These are phyloP conservation scores for Biancaea sappan DNA, from an alignment of 306 rosid genomes.

Conservation along the genomic window DNA sequence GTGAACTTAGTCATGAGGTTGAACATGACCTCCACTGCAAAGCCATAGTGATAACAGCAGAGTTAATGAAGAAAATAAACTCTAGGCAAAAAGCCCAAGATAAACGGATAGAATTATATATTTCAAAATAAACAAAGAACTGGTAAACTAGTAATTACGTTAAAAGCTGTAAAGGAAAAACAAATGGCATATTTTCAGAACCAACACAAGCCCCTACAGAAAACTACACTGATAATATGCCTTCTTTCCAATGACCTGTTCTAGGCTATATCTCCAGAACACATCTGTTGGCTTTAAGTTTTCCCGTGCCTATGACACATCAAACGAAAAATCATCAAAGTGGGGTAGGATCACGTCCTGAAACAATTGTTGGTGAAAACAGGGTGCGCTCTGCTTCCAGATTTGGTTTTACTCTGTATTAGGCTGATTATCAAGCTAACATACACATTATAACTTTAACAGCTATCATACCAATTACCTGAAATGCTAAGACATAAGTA, in stretches of 20 bases:
- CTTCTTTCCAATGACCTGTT: no score
- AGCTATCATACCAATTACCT: neutral
- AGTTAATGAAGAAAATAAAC: no score
- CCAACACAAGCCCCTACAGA: no score
- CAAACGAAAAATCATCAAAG: neutral
- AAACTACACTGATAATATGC: no score
- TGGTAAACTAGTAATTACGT: slow-evolving; percentile 2
- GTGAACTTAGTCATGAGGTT: neutral
- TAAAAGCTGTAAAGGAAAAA: neutral
- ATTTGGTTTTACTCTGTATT: neutral
- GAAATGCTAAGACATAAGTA: neutral
- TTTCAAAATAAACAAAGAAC: neutral
- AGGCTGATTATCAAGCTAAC: neutral
- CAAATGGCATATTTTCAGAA: neutral
- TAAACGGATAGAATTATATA: neutral
- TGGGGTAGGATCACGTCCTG: neutral
- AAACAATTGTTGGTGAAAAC: neutral
- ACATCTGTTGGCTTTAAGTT: neutral
- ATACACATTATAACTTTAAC: neutral
- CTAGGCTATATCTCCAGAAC: no score
- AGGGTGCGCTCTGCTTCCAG: neutral
- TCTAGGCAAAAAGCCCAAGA: no score
- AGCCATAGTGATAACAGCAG: no score
- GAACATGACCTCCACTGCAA: no score
- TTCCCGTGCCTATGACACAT: neutral